Percentiles rank a stretch among this genome's conserved stretches.
Evolutionary conservation across 31 red algal genomes (phyloP).

Genomic region (Asparagopsis taxiformis): DNA sequence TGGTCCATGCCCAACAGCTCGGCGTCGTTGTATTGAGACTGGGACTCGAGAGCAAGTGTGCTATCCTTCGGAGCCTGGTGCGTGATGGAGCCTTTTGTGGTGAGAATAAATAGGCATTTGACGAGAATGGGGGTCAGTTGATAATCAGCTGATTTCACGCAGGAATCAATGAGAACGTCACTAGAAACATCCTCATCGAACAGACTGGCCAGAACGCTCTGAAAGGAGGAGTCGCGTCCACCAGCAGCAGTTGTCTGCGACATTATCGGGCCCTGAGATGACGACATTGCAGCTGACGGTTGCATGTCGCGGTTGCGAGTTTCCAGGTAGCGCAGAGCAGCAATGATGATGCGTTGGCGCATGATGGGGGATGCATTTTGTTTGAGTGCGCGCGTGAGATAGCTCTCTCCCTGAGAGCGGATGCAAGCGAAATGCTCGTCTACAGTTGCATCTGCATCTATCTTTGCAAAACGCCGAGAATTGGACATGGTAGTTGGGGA

Average conservation of each 20-base stretch:
- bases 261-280: slow-evolving; percentile 13
- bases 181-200: slow-evolving; percentile 28
- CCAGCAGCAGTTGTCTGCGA: slow-evolving; percentile 3
- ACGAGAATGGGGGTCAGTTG: slow-evolving; percentile 34
- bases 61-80: neutral
- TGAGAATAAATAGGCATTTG: slow-evolving; percentile 43
- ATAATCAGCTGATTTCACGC: slow-evolving; percentile 40
- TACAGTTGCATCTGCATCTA: slow-evolving; percentile 35
- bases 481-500: no score
- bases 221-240: slow-evolving; percentile 30
- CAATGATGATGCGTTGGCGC: slow-evolving; percentile 30
- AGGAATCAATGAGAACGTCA: slow-evolving; percentile 44
- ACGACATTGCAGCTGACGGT: slow-evolving; percentile 14
- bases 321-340: slow-evolving; percentile 47
- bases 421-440: slow-evolving; percentile 40
- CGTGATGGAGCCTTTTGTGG: slow-evolving; percentile 25
- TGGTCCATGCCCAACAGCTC: neutral
- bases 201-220: slow-evolving; percentile 40
- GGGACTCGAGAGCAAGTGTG: slow-evolving; percentile 6
- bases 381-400: slow-evolving; percentile 33
- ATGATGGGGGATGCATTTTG: slow-evolving; percentile 1
- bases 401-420: slow-evolving; percentile 23
- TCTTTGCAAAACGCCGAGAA: neutral
- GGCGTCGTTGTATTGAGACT: slow-evolving; percentile 50
- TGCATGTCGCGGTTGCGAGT: neutral